Base-by-base conservation (phyloP, 345 rosid species). In the Chamaenerion angustifolium region DNA sequence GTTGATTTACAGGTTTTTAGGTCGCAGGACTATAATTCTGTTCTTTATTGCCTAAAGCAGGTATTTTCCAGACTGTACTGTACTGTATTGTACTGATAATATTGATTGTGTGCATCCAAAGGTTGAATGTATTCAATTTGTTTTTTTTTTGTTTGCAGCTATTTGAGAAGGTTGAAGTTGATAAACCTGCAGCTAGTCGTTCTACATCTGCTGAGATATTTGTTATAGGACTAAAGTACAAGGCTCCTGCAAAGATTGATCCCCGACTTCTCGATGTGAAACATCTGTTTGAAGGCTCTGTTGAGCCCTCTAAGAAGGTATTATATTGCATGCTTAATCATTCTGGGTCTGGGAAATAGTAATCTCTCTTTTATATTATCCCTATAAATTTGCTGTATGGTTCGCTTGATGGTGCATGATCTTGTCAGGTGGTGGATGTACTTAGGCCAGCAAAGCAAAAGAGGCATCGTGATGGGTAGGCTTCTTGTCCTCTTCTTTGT, bases 241-340 rank as follows among this genome's bases (percentile, higher is more conserved):
- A 80, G 74, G 96, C 98, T 43, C 94, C 98, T 49, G 95, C 81
- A 19, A 86, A 78, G 67, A 90, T 90, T 63, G 98, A 90, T 73
- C 83, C 89, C 0, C 76, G 83, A 18, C 83, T 81, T 61, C 98
- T 90, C 66, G 96, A 90, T 66, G 70, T 67, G 48, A 86, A 74
- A 61, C 66, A 83, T 56, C 72, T 86, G 47, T 90, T 90, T 61
- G 81, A 81, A 59, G 95, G 85, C 27, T 53, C 83, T 16, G 16
- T 68, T n/a, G 95, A 81, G 19, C 83, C 85, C 18, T 67, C 64
- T 16, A 73, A 56, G 49, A 83, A 79, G 90, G 97, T 86, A 46
- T 12, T 43, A 8, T 35, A 25, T 12, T 14, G 4, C 14, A 48
- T 4, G 16, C 40, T 6, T 49, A 23, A 9, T 12, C 8, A 16